Conservation (phyloP, 2,329 filamentous ascomycete species). For the Aspergillus flavus region DNA sequence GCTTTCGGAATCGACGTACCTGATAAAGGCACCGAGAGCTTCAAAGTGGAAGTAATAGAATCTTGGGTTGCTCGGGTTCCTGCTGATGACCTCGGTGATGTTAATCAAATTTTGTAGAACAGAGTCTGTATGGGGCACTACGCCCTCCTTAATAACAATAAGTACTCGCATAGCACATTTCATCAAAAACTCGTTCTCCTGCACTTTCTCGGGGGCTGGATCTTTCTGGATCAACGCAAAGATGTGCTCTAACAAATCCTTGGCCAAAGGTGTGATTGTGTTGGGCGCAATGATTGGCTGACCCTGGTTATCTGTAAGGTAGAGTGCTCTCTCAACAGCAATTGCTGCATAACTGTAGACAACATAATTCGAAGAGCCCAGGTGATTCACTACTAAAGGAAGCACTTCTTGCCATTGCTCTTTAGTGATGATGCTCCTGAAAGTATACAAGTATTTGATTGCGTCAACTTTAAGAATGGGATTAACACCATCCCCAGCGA, state of each 20-base stretch:
- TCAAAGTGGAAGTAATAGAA: slow-evolving; percentile 99
- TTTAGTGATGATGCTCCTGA: slow-evolving; percentile 90
- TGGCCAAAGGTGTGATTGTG: slow-evolving; percentile 78
- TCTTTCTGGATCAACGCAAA: slow-evolving; percentile 91
- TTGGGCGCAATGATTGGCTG: slow-evolving; percentile 77
- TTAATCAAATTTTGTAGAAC: slow-evolving; percentile 82
- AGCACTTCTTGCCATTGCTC: slow-evolving; percentile 91
- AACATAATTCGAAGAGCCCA: slow-evolving; percentile 88
- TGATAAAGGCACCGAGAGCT: slow-evolving; percentile 84
- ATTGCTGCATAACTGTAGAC: slow-evolving; percentile 98
- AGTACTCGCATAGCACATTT: slow-evolving; percentile 97
- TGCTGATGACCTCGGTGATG: slow-evolving; percentile 88
- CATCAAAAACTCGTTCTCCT: slow-evolving; percentile 99
- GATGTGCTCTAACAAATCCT: slow-evolving; percentile 83
- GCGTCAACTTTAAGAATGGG: slow-evolving; percentile 95
- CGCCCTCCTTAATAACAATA: slow-evolving; percentile 86
- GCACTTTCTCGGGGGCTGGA: slow-evolving; percentile 82
- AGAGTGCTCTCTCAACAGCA: slow-evolving; percentile 89
- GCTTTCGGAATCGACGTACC: slow-evolving; percentile 44
- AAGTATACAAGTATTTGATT: slow-evolving; percentile 96
- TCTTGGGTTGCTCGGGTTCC: slow-evolving; percentile 93
- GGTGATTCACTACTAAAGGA: slow-evolving; percentile 84
- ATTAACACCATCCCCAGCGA: slow-evolving; percentile 68
- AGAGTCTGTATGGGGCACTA: slow-evolving; percentile 71
- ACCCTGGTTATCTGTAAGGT: slow-evolving; percentile 74